These are phyloP conservation scores for Flaveria trinervia DNA, from an alignment of 129 eudicot genomes.

Conservation along the genomic window DNA sequence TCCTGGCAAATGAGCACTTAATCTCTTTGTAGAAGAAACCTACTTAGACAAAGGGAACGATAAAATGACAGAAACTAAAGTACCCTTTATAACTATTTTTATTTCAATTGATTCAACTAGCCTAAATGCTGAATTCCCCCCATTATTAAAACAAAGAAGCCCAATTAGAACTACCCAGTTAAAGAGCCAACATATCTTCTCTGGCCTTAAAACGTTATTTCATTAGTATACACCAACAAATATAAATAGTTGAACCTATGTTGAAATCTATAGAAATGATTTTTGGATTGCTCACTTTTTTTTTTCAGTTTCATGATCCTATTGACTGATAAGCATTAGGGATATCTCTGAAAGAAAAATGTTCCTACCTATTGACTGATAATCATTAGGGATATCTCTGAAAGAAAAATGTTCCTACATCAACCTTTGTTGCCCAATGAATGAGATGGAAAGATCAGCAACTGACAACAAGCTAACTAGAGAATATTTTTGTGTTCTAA, in stretches of 20 bases:
- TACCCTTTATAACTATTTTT: neutral
- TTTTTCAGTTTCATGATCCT: neutral
- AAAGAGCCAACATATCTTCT: neutral
- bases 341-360: neutral
- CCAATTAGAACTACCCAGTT: neutral
- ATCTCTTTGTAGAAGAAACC: constrained; percentile 8
- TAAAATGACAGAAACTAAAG: neutral
- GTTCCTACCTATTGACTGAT: neutral
- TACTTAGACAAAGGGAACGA: constrained; percentile 5
- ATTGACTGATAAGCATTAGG: neutral
- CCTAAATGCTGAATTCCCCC: neutral
- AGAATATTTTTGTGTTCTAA: neutral
- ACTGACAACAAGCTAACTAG: constrained; percentile 7
- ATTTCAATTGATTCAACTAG: neutral
- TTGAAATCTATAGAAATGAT: constrained; percentile 12
- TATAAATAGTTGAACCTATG: neutral
- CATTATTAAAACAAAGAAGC: neutral
- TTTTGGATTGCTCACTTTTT: neutral
- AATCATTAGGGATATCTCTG: constrained; percentile 8
- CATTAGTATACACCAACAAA: neutral
- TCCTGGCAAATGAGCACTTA: neutral
- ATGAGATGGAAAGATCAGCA: constrained; percentile 14
- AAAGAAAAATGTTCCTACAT: constrained; percentile 8
- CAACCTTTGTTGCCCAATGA: constrained; percentile 15
- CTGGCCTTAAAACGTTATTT: neutral